Base-by-base conservation (phyloP, 805 yeast species). In the Jamesozyma piceae region DNA sequence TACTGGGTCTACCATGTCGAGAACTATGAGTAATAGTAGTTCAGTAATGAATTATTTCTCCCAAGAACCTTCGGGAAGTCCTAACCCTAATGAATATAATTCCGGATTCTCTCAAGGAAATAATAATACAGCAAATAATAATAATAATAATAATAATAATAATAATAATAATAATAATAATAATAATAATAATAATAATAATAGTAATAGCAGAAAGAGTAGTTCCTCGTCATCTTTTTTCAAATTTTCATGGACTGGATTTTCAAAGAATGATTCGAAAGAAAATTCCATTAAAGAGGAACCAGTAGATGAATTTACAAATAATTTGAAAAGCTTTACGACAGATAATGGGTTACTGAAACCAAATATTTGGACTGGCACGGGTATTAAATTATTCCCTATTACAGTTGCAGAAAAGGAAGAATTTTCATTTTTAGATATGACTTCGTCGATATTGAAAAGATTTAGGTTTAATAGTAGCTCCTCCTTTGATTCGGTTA, bases 301-400 rank as follows among this genome's bases (percentile, higher is more conserved):
- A 35, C 42, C 46, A 19, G 38, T 36, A 33, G 31, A 32, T 45
- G 27, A 28, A 5, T 10, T 35, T 18, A 17, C 17, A 14, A 26
- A 48, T 55, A 47, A 37, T 19, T 17, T 27, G n/a, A 32, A 32
- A 24, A 37, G 20, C 44, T 33, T 63, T 48, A 54, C 59, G 2
- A 27, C 54, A 2, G 64, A 62, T 20, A 47, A 56, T 2, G 59
- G 66, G 2, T 35, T 66, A 3, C 50, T 67, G 10, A 57, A 62
- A 40, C 57, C 65, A 3, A 77, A 77, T 44, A 67, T 72, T 13
- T 80, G 83, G 83, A 63, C 66, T 17, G 65, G 65, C 9, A 75
- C 83, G 3, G 49, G 62, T 15, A 62, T 80, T 15, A 66, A 56
- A 48, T 65, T 80, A 37, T 80, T 82, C 58, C 66, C 65, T 32